phyloP scores from a whole-genome alignment of 176 grass and related monocot species.

The Rhynchospora tenuis region DNA sequence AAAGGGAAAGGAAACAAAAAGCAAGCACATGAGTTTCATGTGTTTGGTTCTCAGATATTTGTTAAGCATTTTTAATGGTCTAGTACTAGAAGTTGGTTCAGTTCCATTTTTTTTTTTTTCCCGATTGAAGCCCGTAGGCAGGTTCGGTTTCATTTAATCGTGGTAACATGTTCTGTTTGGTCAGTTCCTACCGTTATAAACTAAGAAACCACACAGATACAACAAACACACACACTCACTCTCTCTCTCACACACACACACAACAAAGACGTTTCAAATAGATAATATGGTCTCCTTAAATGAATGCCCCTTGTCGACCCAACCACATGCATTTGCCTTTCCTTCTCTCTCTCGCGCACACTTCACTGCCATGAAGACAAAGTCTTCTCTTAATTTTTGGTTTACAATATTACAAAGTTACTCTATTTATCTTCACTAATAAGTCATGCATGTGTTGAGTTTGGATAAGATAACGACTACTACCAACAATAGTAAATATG shows the following conservation, averaged over 20 bases:
- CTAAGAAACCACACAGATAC: neutral
- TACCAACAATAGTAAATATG: neutral
- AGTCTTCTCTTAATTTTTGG: neutral
- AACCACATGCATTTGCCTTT: neutral
- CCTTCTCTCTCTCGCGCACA: neutral
- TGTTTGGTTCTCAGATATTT: neutral
- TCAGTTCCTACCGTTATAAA: neutral
- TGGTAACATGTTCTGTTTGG: neutral
- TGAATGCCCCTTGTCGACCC: constrained; percentile 7
- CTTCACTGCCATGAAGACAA: constrained; percentile 7
- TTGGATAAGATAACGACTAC: constrained; percentile 3
- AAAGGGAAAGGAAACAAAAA: neutral
- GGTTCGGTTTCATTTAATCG: neutral
- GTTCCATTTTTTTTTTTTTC: no score
- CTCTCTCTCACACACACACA: neutral
- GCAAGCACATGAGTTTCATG: neutral
- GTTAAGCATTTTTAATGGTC: neutral
- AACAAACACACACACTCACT: neutral
- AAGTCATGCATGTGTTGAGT: constrained; percentile 1
- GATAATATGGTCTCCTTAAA: neutral
- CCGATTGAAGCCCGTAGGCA: no score
- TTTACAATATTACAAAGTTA: neutral
- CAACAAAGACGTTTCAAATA: neutral
- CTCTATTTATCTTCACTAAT: neutral
- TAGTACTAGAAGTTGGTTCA: neutral